Percentiles rank a stretch among this genome's conserved stretches.
phyloP scores from a whole-genome alignment of 257 asterid genomes.

The Solanum lignicaule region DNA sequence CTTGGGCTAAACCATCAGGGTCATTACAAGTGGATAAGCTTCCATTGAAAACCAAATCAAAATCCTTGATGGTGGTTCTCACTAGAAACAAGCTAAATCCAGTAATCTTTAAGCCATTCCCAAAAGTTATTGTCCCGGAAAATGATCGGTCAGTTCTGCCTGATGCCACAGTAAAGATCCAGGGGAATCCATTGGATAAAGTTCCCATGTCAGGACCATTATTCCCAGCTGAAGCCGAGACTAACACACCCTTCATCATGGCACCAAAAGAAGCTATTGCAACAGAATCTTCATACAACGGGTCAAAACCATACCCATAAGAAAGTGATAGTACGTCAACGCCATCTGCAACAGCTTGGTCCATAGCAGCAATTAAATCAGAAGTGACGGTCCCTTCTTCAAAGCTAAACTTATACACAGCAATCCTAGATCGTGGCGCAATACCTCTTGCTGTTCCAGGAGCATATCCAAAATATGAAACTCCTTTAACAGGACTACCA shows the following conservation, averaged over 20 bases:
- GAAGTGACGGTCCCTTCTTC: neutral
- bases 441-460: neutral
- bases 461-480: conserved; percentile 1
- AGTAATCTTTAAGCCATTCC: neutral
- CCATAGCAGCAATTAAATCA: neutral
- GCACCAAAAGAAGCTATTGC: neutral
- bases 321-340: neutral
- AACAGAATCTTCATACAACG: neutral
- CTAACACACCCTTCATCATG: neutral
- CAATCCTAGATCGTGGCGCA: neutral
- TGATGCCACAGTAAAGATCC: conserved; percentile 27
- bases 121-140: conserved; percentile 16
- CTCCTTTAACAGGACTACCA: neutral
- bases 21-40: neutral
- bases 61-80: neutral
- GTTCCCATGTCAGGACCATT: neutral
- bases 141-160: conserved; percentile 27
- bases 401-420: conserved; percentile 5
- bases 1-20: neutral
- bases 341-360: neutral
- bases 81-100: conserved; percentile 28
- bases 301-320: neutral
- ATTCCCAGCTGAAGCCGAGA: neutral
- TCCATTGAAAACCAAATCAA: neutral
- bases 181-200: conserved; percentile 13